A percentile compares a stretch with the other conserved stretches of the same genome.
These are phyloP conservation scores for Ceratocystiopsis minuta DNA, from an alignment of 2,329 filamentous ascomycete species.

Conservation along the genomic window DNA sequence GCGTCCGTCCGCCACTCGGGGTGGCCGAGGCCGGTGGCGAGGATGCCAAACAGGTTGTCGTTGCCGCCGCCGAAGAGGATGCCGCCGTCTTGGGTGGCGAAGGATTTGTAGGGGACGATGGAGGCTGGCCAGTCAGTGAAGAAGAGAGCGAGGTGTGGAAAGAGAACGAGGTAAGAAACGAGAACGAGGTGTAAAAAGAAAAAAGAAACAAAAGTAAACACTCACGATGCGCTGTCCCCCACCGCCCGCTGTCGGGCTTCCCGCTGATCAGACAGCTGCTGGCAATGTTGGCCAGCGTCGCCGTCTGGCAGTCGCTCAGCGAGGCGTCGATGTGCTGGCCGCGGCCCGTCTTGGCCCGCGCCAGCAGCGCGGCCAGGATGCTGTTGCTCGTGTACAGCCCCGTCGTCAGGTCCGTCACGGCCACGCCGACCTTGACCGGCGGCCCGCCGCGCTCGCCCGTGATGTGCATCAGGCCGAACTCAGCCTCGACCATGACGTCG, in stretches of 20 bases:
- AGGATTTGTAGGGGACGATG: slow-evolving; percentile 89
- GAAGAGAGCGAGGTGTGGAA: not conserved
- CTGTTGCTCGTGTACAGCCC: slow-evolving; percentile 89
- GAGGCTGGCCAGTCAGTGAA: slow-evolving; percentile 39
- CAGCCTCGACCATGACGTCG: slow-evolving; percentile 98
- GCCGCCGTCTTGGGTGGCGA: slow-evolving; percentile 52
- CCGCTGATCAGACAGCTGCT: slow-evolving; percentile 82
- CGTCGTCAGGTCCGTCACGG: slow-evolving; percentile 89
- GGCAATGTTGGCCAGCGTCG: slow-evolving; percentile 86
- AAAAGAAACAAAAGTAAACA: slow-evolving; percentile 12
- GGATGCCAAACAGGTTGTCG: slow-evolving; percentile 46
- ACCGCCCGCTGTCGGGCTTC: slow-evolving; percentile 70
- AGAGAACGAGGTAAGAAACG: no score
- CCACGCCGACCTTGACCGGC: slow-evolving; percentile 92
- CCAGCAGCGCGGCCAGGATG: slow-evolving; percentile 84
- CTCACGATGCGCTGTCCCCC: slow-evolving; percentile 88
- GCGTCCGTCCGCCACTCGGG: slow-evolving; percentile 42
- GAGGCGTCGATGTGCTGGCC: slow-evolving; percentile 89
- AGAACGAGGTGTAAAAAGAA: not conserved
- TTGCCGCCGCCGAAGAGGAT: slow-evolving; percentile 58
- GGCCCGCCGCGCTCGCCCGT: slow-evolving; percentile 75
- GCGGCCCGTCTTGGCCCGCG: slow-evolving; percentile 51
- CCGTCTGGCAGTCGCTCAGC: slow-evolving; percentile 86
- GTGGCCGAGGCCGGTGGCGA: slow-evolving; percentile 40
- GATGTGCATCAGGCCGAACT: slow-evolving; percentile 97